Evolutionary conservation across 2,329 filamentous ascomycete genomes (phyloP).

Genomic region (Gliomastix tumulicola): DNA sequence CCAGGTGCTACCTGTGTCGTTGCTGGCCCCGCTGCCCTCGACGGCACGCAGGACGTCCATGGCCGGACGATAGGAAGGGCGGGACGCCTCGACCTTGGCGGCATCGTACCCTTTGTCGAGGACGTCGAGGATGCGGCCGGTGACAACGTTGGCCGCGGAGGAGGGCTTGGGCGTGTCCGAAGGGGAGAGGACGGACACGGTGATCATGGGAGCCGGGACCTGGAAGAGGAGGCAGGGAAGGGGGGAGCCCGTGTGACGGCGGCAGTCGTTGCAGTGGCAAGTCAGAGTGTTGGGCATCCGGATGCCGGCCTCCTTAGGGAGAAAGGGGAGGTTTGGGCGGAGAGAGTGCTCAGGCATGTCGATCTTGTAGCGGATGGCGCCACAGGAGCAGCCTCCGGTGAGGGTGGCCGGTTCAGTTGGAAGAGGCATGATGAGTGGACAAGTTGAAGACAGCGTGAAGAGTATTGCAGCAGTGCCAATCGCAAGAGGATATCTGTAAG

Average conservation of each 20-base stretch:
- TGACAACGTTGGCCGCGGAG: constrained; percentile 5
- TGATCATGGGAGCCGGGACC: constrained; percentile 10
- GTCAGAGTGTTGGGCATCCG: constrained; percentile 10
- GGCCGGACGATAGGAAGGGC: constrained; percentile 11
- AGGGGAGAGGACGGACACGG: constrained; percentile 10
- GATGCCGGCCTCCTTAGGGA: constrained; percentile 4
- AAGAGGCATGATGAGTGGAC: constrained; percentile 13
- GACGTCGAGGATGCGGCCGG: constrained; percentile 11
- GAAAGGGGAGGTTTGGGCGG: constrained; percentile 7
- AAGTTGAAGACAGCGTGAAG: too few species aligned
- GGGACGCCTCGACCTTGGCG: constrained; percentile 6
- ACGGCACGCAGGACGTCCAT: constrained; percentile 9
- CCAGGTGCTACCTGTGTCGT: constrained; percentile 6
- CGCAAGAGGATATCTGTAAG: too few species aligned
- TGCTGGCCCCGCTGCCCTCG: constrained; percentile 2
- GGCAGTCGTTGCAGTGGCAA: constrained; percentile 16
- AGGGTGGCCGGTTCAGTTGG: constrained; percentile 12
- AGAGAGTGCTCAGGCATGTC: constrained; percentile 8
- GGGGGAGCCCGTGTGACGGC: constrained; percentile 8
- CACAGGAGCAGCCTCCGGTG: constrained; percentile 16
- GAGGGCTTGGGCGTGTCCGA: constrained; percentile 1
- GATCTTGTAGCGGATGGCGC: constrained; percentile 15
- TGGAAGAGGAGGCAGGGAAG: constrained; percentile 6
- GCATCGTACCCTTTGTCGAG: constrained; percentile 7
- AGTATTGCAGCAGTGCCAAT: too few species aligned